phyloP scores from a whole-genome alignment of 345 rosid species.

The Ricinus communis region DNA sequence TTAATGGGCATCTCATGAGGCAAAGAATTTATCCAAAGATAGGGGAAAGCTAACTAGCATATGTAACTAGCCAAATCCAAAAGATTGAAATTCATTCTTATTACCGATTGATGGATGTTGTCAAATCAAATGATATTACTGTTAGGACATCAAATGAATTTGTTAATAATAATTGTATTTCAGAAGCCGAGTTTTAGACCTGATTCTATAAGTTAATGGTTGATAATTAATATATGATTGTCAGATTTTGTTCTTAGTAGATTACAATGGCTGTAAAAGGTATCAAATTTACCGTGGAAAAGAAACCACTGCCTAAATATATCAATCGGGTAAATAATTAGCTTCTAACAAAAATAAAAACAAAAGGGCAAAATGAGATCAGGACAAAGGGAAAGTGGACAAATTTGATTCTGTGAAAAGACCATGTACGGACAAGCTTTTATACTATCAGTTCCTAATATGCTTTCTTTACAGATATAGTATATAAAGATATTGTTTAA shows the following conservation, averaged over 20 bases:
- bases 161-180: not conserved
- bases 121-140: not conserved
- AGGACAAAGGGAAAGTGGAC: not conserved
- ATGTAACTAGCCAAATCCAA: slow-evolving; percentile 6
- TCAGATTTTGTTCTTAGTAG: not conserved
- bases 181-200: not conserved
- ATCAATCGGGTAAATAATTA: not conserved
- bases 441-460: not conserved
- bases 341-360: not conserved
- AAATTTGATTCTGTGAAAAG: slow-evolving; percentile 6
- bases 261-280: not conserved
- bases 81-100: not conserved
- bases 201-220: not conserved
- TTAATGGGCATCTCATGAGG: slow-evolving; percentile 12
- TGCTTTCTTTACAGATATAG: not conserved
- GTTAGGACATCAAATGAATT: not conserved
- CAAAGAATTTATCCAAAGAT: slow-evolving; percentile 6
- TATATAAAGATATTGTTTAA: not conserved
- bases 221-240: not conserved
- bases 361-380: not conserved
- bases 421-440: slow-evolving; percentile 12
- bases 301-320: not conserved
- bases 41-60: not conserved
- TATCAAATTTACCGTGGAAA: not conserved
- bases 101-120: not conserved